phyloP scores from a whole-genome alignment of 768 basidiomycete genomes.

The Asterophora lycoperdoides region DNA sequence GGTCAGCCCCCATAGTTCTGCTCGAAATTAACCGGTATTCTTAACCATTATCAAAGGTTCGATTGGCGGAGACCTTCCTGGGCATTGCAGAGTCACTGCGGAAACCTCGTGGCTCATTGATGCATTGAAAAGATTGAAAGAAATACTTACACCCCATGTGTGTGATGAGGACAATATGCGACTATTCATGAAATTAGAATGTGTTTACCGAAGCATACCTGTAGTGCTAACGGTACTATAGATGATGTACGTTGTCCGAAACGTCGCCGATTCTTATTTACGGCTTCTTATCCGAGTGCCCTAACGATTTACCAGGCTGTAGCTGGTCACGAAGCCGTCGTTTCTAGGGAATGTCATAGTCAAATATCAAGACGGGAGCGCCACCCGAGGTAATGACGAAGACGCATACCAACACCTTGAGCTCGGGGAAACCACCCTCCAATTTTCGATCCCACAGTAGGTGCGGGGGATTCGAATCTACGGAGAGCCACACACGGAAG shows the following conservation, averaged over 20 bases:
- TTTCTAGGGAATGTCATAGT: slow-evolving; percentile 49
- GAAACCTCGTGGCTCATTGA: slow-evolving; percentile 49
- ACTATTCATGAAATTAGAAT: too few relatives aligned
- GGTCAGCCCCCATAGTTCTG: slow-evolving; percentile 26
- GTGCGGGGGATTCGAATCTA: slow-evolving; percentile 31
- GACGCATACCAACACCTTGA: slow-evolving; percentile 63
- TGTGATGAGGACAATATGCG: too few relatives aligned
- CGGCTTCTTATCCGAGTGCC: slow-evolving; percentile 76
- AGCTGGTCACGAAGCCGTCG: slow-evolving; percentile 81
- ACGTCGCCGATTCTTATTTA: not conserved
- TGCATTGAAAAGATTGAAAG: not conserved
- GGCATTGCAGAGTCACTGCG: slow-evolving; percentile 53
- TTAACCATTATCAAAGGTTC: slow-evolving; percentile 34
- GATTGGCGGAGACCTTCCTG: slow-evolving; percentile 54
- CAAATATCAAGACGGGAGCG: not conserved
- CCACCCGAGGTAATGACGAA: not conserved
- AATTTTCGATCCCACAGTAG: slow-evolving; percentile 88
- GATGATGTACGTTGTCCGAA: too few relatives aligned
- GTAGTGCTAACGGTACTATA: too few relatives aligned
- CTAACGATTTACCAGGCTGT: slow-evolving; percentile 77
- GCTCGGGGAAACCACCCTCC: slow-evolving; percentile 89
- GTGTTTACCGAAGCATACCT: not conserved
- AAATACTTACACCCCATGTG: not conserved
- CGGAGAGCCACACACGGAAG: slow-evolving; percentile 84
- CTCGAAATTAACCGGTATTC: not conserved